A percentile compares a stretch with the other conserved stretches of the same genome.
These are phyloP conservation scores for Shiraia bambusicola DNA, from an alignment of 2,329 filamentous ascomycete species.

Conservation along the genomic window DNA sequence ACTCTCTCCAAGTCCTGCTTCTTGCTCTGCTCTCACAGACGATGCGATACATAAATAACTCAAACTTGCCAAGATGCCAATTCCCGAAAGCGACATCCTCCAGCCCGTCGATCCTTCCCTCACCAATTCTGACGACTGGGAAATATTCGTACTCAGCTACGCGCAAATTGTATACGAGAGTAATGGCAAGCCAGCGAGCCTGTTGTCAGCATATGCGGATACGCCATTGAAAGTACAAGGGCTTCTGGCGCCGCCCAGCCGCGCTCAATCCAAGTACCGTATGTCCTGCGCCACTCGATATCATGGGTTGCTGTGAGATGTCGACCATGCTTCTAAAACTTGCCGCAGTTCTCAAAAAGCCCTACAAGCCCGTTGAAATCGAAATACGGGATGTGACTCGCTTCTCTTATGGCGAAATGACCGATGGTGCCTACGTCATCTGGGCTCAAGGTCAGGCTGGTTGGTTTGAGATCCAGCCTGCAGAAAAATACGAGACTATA, in stretches of 20 bases:
- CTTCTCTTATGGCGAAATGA: conserved; percentile 54
- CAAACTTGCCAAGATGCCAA: conserved; percentile 23
- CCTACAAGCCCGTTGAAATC: conserved; percentile 45
- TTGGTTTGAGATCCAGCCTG: conserved; percentile 68
- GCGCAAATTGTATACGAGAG: conserved; percentile 61
- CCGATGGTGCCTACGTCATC: conserved; percentile 59
- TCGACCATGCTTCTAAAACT: not conserved
- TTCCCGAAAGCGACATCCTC: conserved; percentile 43
- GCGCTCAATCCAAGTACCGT: conserved; percentile 34
- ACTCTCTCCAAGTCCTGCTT: not conserved
- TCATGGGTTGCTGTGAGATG: not conserved
- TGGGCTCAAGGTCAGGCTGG: conserved; percentile 67
- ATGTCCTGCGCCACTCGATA: conserved; percentile 11
- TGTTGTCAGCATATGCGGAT: conserved; percentile 61
- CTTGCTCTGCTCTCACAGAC: not conserved
- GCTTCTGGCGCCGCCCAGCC: conserved; percentile 48
- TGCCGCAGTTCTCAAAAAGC: conserved; percentile 36
- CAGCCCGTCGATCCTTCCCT: conserved; percentile 45
- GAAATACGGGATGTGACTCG: conserved; percentile 56
- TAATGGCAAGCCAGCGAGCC: conserved; percentile 55
- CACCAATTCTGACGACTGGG: conserved; percentile 55
- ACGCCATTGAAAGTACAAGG: conserved; percentile 66
- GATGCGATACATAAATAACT: conserved; percentile 7
- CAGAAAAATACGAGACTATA: conserved; percentile 57
- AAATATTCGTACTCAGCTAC: conserved; percentile 62